Evolutionary conservation across 1,284 basidiomycete species (phyloP).

Genomic region (Trichosporon sp.): DNA sequence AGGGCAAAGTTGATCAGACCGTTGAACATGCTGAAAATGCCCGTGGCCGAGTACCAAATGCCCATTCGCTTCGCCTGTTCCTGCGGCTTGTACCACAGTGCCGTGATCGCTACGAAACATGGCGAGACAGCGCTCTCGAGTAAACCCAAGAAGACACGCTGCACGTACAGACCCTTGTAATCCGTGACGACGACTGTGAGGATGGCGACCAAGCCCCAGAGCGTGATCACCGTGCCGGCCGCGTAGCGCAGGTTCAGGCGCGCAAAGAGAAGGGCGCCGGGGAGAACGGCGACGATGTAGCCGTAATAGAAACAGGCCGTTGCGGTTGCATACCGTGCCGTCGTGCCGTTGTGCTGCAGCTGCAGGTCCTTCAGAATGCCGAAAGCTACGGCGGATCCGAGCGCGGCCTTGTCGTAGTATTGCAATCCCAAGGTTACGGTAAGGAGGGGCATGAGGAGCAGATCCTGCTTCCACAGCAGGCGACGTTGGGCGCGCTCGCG

Average conservation of each 20-base stretch:
- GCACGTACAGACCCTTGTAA: slow-evolving; percentile 58
- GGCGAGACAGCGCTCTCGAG: slow-evolving; percentile 59
- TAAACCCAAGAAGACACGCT: slow-evolving; percentile 59
- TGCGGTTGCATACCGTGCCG: slow-evolving; percentile 53
- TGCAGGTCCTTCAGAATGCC: slow-evolving; percentile 59
- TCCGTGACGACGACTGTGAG: slow-evolving; percentile 57
- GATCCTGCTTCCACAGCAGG: slow-evolving; percentile 50
- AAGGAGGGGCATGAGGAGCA: slow-evolving; percentile 57
- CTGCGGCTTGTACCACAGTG: slow-evolving; percentile 59
- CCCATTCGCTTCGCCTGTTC: slow-evolving; percentile 55
- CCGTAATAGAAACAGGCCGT: slow-evolving; percentile 60
- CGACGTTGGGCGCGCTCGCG: slow-evolving; percentile 21
- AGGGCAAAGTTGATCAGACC: slow-evolving; percentile 61
- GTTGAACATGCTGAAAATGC: slow-evolving; percentile 56
- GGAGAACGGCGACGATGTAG: slow-evolving; percentile 57
- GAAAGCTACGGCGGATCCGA: slow-evolving; percentile 60
- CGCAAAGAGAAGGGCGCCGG: slow-evolving; percentile 58
- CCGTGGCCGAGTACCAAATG: slow-evolving; percentile 61
- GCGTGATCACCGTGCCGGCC: slow-evolving; percentile 45
- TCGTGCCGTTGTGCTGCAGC: slow-evolving; percentile 51
- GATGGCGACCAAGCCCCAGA: slow-evolving; percentile 60
- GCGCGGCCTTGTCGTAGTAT: slow-evolving; percentile 60
- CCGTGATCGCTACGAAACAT: slow-evolving; percentile 60
- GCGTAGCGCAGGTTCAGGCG: slow-evolving; percentile 57
- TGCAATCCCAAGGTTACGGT: slow-evolving; percentile 59